phyloP scores from a whole-genome alignment of 176 grass and related monocot genomes.

The Stipa capillata region DNA sequence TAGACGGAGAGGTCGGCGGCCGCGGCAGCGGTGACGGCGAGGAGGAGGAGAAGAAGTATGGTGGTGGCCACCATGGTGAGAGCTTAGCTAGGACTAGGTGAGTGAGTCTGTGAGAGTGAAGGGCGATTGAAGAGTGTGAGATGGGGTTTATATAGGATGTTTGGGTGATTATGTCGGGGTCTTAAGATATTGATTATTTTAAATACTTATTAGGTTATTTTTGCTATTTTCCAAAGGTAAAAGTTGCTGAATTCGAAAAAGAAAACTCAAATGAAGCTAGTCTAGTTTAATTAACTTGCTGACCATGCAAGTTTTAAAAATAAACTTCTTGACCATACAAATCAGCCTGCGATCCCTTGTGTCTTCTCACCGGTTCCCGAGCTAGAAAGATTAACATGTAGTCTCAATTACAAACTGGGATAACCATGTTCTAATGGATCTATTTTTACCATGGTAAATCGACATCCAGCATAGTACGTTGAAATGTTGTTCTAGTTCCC shows the following conservation, averaged over 20 bases:
- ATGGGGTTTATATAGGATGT: slow-evolving; percentile 43
- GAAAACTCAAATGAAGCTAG: not conserved
- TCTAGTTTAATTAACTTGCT: not conserved
- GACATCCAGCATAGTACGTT: not conserved
- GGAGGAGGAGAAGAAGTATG: slow-evolving; percentile 24
- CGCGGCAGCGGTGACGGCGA: not conserved
- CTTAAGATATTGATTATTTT: not conserved
- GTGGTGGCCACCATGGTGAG: slow-evolving; percentile 19
- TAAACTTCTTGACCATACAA: too few relatives aligned
- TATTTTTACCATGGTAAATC: too few relatives aligned
- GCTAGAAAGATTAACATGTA: too few relatives aligned
- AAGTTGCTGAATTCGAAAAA: not conserved
- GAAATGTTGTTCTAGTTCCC: not conserved
- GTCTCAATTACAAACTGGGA: too few relatives aligned
- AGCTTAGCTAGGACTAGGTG: not conserved
- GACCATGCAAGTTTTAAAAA: too few relatives aligned
- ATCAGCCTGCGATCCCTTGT: not conserved
- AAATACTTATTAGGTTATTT: too few relatives aligned
- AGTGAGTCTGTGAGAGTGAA: not conserved
- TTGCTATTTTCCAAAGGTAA: too few relatives aligned
- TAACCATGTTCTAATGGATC: too few relatives aligned
- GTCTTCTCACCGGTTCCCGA: not conserved
- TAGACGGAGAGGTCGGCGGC: slow-evolving; percentile 58
- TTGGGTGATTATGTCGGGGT: not conserved
- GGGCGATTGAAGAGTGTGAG: not conserved